phyloP scores from a whole-genome alignment of 805 yeast species.

The Yamadazyma ubonensis region DNA sequence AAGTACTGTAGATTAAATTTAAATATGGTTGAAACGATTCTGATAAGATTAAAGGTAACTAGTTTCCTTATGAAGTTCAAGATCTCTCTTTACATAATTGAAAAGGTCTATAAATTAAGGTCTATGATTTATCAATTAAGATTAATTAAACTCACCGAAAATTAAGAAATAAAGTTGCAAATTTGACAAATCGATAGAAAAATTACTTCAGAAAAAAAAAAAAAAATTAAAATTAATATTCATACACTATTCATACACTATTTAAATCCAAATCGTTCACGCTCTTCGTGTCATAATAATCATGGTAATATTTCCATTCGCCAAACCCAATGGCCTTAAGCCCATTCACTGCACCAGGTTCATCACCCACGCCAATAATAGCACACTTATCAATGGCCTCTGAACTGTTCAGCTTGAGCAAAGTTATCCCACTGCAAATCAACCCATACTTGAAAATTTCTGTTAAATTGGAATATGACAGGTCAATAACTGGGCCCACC shows the following conservation, averaged over 20 bases:
- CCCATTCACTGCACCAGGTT: conserved; percentile 30
- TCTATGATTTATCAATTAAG: no score
- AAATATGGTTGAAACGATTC: no score
- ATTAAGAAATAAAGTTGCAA: no score
- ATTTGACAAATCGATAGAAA: no score
- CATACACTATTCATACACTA: background rate
- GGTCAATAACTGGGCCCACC: conserved; percentile 53
- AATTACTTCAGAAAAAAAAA: no score
- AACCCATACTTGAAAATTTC: conserved; percentile 57
- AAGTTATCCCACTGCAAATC: conserved; percentile 55
- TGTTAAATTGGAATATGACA: conserved; percentile 49
- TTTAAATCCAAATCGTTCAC: conserved; percentile 7
- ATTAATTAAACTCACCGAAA: no score
- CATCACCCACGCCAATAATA: conserved; percentile 38
- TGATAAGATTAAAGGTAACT: no score
- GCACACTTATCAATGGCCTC: conserved; percentile 32
- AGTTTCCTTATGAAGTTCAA: no score
- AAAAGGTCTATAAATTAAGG: no score
- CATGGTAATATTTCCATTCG: conserved; percentile 39
- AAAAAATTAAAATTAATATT: no score
- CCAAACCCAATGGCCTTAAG: conserved; percentile 44
- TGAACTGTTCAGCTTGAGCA: conserved; percentile 34
- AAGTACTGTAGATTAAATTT: no score
- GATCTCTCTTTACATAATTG: no score
- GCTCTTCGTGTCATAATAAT: conserved; percentile 28